Evolutionary conservation across 2,329 filamentous ascomycete species (phyloP).

Genomic region (Scedosporium apiospermum): DNA sequence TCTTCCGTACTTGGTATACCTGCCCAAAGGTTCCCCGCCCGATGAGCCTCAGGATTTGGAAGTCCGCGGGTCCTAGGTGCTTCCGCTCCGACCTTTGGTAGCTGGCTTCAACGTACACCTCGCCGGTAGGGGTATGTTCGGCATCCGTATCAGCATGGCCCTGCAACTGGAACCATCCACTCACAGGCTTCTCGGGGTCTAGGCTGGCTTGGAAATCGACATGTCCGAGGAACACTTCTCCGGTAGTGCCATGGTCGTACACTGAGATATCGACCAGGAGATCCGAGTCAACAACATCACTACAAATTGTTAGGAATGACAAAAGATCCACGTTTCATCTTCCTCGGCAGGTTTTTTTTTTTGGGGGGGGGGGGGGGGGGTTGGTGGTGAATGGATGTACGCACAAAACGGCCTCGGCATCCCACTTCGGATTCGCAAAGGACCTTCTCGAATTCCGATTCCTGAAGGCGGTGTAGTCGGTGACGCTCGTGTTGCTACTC

Average conservation of each 20-base stretch:
- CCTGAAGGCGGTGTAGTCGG: constrained; percentile 52
- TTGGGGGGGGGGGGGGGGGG: too few species aligned
- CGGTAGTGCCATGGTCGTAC: constrained; percentile 70
- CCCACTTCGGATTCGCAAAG: constrained; percentile 85
- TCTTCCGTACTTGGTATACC: constrained; percentile 96
- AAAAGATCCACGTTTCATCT: background rate
- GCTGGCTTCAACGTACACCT: constrained; percentile 76
- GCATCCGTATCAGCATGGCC: constrained; percentile 61
- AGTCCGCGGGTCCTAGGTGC: constrained; percentile 89
- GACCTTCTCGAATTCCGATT: constrained; percentile 48
- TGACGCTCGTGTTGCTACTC: constrained; percentile 85
- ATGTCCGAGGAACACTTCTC: constrained; percentile 79
- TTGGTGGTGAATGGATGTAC: constrained; percentile 25
- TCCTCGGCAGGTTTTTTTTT: too few species aligned
- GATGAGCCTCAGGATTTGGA: constrained; percentile 90
- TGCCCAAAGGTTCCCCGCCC: constrained; percentile 98
- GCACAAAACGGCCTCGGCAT: constrained; percentile 91
- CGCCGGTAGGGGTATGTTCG: constrained; percentile 71
- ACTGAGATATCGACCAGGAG: constrained; percentile 88
- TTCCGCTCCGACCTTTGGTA: constrained; percentile 85
- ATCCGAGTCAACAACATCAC: constrained; percentile 87
- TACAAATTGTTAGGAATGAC: constrained; percentile 23
- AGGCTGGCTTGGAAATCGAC: constrained; percentile 65
- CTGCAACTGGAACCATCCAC: constrained; percentile 77
- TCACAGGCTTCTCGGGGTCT: constrained; percentile 60